phyloP scores from a whole-genome alignment of 164 flowering plant species.

The Chimonanthus salicifolius region DNA sequence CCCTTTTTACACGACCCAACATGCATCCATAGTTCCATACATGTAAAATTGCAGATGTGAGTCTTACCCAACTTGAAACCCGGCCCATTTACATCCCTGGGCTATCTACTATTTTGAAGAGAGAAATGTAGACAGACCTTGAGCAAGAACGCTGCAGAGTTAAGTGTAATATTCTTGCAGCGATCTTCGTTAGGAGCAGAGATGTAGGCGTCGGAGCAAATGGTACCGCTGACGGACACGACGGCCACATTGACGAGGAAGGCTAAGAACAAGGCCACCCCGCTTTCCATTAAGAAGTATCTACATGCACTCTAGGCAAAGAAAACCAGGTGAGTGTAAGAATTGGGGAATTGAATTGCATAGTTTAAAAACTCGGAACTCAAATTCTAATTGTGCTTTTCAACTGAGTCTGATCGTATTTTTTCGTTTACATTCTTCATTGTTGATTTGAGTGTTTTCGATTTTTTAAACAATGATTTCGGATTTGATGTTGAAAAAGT shows the following conservation, averaged over 20 bases:
- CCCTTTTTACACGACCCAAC: no score
- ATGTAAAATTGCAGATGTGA: no score
- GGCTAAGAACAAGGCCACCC: conserved; percentile 68
- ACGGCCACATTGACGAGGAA: conserved; percentile 73
- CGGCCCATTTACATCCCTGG: no score
- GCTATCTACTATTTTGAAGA: background rate
- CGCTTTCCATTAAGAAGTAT: conserved; percentile 75
- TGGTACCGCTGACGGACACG: conserved; percentile 61
- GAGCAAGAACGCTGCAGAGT: conserved; percentile 77
- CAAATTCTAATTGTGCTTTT: background rate
- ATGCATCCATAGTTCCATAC: no score
- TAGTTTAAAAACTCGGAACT: background rate
- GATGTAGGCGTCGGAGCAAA: conserved; percentile 40
- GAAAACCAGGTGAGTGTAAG: background rate
- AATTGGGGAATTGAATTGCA: background rate
- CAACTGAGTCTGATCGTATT: background rate
- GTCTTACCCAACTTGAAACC: no score
- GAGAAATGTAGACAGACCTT: conserved; percentile 31
- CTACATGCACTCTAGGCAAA: conserved; percentile 62
- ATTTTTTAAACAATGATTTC: no score
- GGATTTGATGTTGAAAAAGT: no score
- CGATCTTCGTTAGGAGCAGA: conserved; percentile 15
- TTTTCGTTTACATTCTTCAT: no score
- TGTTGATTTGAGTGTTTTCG: no score
- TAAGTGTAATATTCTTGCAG: conserved; percentile 60